Conservation (phyloP, 2,329 filamentous ascomycete species). For the Alternaria triticina region DNA sequence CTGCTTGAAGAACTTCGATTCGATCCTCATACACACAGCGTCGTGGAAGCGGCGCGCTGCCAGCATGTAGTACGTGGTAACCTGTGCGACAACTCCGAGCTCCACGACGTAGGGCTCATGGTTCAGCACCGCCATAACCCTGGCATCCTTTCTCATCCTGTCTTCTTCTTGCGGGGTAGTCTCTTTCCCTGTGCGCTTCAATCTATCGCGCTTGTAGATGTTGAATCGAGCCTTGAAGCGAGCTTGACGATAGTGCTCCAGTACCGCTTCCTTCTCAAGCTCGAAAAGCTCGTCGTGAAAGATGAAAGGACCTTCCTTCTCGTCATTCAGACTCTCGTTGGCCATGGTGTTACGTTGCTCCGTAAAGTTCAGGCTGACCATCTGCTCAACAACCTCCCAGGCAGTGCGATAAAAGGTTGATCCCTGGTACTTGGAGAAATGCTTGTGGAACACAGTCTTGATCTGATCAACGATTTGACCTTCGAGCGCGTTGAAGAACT, state of each 20-base stretch:
- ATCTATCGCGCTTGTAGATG: conserved; percentile 33
- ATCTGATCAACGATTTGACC: conserved; percentile 19
- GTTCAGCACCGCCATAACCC: conserved; percentile 50
- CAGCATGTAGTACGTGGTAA: conserved; percentile 73
- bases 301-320: conserved; percentile 47
- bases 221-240: conserved; percentile 36
- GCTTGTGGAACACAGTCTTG: conserved; percentile 29
- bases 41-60: conserved; percentile 71
- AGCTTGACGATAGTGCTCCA: conserved; percentile 27
- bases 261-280: conserved; percentile 18
- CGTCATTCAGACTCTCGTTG: conserved; percentile 35
- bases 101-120: conserved; percentile 66
- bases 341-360: conserved; percentile 33
- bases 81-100: conserved; percentile 66
- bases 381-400: conserved; percentile 26
- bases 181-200: conserved; percentile 18
- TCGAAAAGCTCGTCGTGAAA: conserved; percentile 31
- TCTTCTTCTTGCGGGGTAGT: conserved; percentile 32
- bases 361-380: conserved; percentile 34
- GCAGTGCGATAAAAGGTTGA: conserved; percentile 40
- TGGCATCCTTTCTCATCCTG: conserved; percentile 32
- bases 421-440: conserved; percentile 36
- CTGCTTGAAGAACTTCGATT: conserved; percentile 44
- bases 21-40: conserved; percentile 48
- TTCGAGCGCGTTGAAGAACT: conserved; percentile 35